phyloP scores from a whole-genome alignment of 2,329 filamentous ascomycete genomes.

The Fusarium coffeatum region DNA sequence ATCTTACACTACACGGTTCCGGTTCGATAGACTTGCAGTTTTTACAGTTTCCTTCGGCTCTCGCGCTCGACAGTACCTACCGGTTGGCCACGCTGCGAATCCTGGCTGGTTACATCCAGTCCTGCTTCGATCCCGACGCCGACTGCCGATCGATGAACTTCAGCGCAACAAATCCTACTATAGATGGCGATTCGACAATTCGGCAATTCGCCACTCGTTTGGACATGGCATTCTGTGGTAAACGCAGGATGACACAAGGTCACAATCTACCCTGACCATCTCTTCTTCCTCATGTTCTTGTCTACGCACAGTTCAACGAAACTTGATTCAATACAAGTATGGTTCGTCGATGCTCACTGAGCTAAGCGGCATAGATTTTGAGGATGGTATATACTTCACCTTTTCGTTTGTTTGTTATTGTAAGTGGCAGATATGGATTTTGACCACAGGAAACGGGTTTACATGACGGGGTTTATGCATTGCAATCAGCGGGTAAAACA shows the following conservation, averaged over 20 bases:
- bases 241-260: constrained; percentile 17
- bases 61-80: constrained; percentile 1
- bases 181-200: constrained; percentile 24
- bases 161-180: constrained; percentile 17
- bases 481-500: constrained; percentile 53
- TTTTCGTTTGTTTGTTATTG: constrained; percentile 41
- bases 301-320: not conserved
- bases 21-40: constrained; percentile 45
- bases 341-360: constrained; percentile 3
- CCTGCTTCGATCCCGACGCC: not conserved
- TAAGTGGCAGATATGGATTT: constrained; percentile 37
- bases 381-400: constrained; percentile 47
- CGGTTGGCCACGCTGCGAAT: not conserved
- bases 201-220: constrained; percentile 24
- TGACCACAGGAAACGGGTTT: constrained; percentile 47
- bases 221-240: constrained; percentile 31
- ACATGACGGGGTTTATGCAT: constrained; percentile 55
- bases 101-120: not conserved
- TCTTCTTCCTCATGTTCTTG: constrained; percentile 20
- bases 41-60: constrained; percentile 34
- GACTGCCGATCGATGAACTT: not conserved
- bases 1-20: constrained; percentile 43
- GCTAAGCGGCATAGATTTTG: constrained; percentile 39
- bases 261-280: constrained; percentile 12
- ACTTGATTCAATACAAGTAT: not conserved